These are phyloP conservation scores for Puccinellia tenuiflora DNA, from an alignment of 176 grass and related monocot species.

Conservation along the genomic window DNA sequence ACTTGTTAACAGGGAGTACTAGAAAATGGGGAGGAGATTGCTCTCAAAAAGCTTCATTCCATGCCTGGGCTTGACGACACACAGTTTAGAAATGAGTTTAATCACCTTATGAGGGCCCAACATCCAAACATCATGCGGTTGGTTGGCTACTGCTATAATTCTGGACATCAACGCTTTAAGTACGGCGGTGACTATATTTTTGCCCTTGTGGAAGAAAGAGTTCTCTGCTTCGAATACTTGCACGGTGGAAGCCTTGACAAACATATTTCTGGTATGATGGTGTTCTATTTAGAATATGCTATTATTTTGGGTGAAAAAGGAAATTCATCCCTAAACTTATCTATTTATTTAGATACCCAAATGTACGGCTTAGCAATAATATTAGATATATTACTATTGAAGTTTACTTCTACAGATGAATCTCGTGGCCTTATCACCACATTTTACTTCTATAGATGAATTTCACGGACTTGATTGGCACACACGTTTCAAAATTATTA, in stretches of 20 bases:
- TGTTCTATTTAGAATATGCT: not conserved
- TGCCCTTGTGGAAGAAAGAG: not conserved
- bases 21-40: not conserved
- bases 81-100: not conserved
- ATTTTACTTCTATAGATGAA: not conserved
- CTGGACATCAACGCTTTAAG: not conserved
- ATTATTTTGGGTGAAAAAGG: not conserved
- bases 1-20: not conserved
- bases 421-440: not conserved
- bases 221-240: not conserved
- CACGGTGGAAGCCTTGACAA: not conserved
- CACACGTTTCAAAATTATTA: not conserved
- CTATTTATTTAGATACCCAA: no score
- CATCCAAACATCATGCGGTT: not conserved
- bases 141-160: not conserved
- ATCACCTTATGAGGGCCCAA: not conserved
- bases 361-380: no score
- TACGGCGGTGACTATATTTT: not conserved
- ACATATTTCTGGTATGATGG: not conserved
- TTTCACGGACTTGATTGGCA: not conserved
- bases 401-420: no score
- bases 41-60: not conserved
- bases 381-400: no score
- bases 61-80: not conserved
- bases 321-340: not conserved